Evolutionary conservation across 2,329 filamentous ascomycete species (phyloP), one percentile per base, ranked within the genome.

Genomic region (Drechmeria coniospora): DNA sequence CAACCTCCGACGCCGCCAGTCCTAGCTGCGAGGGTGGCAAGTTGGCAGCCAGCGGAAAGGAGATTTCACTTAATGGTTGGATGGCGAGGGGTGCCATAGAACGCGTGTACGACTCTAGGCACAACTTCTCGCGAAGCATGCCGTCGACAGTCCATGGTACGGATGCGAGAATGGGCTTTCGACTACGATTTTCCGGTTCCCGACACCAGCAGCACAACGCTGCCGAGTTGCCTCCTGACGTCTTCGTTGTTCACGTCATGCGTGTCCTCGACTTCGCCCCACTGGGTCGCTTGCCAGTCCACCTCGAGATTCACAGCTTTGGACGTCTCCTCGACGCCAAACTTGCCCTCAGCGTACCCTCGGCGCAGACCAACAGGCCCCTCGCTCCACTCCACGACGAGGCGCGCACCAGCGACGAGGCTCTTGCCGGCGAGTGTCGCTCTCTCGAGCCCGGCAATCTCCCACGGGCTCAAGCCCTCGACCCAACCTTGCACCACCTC

Each of bases 221-320:
- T 92, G 10, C 87, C 90, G 33, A 95, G 57, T 57, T 95, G 90
- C 44, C 87, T 68, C 47, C 73, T 69, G 38, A 95, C 42, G 53
- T 98, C 90, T 53, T 92, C 87, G 52, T 76, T 80, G 44, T 92
- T 79, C 1, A 98, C 90, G 60, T 98, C 90, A 55, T 98, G 90
- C 16, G 86, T 93, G 54, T 98, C 86, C 51, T 98, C 90, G 1
- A 98, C 90, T 61, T 93, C 86, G 7, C 90, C 90, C 87, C 90
- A 95, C 54, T 79, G 75, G 16, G 68, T 61, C 1, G 77, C 92
- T 65, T 98, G 90, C 77, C 83, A 94, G 37, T 72, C 65, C 11
- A 93, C 82, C 59, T 98, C 90, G 23, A 92, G 51, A 42, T 70
- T 93, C 5, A 78, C 74, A 10, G 79, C 77, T 43, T 67, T 63